These are phyloP conservation scores for Irpex rosettiformis DNA, from an alignment of 1,284 basidiomycete genomes.

Conservation along the genomic window DNA sequence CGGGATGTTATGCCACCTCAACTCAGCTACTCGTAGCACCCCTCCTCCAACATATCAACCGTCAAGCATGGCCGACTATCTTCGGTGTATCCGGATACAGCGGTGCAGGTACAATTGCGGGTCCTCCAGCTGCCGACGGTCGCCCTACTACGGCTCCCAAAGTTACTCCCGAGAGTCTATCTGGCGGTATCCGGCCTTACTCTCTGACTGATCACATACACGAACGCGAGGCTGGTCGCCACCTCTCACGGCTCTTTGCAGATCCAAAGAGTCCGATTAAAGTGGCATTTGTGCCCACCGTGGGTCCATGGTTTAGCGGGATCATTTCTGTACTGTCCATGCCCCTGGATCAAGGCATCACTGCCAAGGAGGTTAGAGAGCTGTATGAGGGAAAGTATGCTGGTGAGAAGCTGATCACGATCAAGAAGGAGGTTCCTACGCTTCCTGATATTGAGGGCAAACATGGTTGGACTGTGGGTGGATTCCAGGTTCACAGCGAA, in stretches of 20 bases:
- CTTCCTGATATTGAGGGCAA: conserved; percentile 74
- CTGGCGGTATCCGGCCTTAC: conserved; percentile 81
- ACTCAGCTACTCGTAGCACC: conserved; percentile 91
- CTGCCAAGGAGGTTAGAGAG: conserved; percentile 70
- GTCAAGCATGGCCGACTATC: conserved; percentile 74
- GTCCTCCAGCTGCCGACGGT: conserved; percentile 60
- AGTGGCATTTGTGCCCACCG: conserved; percentile 85
- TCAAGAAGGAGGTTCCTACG: conserved; percentile 72
- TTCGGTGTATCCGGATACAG: conserved; percentile 95
- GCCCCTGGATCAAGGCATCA: conserved; percentile 64
- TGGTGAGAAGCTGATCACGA: conserved; percentile 70
- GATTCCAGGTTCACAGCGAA: conserved; percentile 89
- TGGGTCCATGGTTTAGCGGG: conserved; percentile 96
- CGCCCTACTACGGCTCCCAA: conserved; percentile 80
- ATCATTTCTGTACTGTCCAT: conserved; percentile 87
- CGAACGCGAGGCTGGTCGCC: conserved; percentile 89
- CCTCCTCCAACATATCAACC: conserved; percentile 71
- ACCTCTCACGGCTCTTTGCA: conserved; percentile 66
- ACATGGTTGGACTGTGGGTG: conserved; percentile 91
- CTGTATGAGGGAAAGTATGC: conserved; percentile 82
- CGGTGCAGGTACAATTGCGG: conserved; percentile 87
- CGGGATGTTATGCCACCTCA: conserved; percentile 96
- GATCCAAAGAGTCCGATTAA: conserved; percentile 40
- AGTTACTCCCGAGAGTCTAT: conserved; percentile 73
- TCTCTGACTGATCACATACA: conserved; percentile 96